Evolutionary conservation across 2,329 filamentous ascomycete genomes (phyloP), one percentile per base, ranked within the genome.

Genomic region (Myriosclerotinia duriaeana): DNA sequence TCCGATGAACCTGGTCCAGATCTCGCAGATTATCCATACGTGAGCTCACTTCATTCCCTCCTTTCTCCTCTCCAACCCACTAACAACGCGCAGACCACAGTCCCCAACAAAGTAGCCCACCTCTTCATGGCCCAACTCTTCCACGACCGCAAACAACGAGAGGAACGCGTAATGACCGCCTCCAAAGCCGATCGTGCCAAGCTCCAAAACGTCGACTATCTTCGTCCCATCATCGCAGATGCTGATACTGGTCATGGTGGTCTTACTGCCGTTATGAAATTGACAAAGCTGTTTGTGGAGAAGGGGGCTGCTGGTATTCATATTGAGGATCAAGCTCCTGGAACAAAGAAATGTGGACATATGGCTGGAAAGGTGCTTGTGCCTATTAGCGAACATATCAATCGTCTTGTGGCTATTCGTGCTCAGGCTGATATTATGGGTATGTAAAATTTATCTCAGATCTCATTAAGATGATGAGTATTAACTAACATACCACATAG

Each of bases 381-480:
- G 63, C 95, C 95, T 61, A 96, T 97, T 77, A 91, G 88, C 80
- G 95, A 99, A 82, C 95, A 99, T 83, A 97, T 98, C 82, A 98
- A 97, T 83, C 90, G 95, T 65, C 85, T 99, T 65, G 93, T 99
- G 61, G 93, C 95, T 73, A 98, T 99, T 78, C 90, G 95, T 68
- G 94, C 95, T 5, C 95, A 99, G 81, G 94, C 95, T 73, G 95
- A 99, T 77, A 98, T 99, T 76, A 98, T 99, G 95, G 95, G 90
- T 87, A 80, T 48, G 69, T 65, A 9, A 38, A 17, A 17, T 50
- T 14, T 20, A 26, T 20, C 6, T 1, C 15, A 5, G 5, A 9
- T 50, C n/a, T 17, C 2, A 11, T 20, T 2, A 22, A 60, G 9
- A 26, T 7, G 17, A 11, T 11, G 58, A 50, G 15, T 2, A 26